Conservation (phyloP, 139 green algal species). For the Volvox africanus region DNA sequence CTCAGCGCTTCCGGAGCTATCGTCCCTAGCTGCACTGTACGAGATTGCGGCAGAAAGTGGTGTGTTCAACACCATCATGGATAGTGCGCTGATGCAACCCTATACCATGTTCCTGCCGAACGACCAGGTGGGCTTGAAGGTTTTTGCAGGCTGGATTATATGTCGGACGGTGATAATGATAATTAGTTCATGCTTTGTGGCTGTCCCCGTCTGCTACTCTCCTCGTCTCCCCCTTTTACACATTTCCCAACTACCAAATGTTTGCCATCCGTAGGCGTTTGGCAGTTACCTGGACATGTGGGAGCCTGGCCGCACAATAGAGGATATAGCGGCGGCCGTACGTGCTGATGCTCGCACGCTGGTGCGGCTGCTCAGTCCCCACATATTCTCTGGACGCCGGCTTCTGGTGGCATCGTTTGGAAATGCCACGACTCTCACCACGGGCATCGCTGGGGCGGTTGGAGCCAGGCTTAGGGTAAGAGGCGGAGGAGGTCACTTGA, state of each 20-base stretch:
- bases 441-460: neutral
- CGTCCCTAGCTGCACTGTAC: neutral
- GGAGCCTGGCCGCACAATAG: neutral
- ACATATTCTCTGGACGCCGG: neutral
- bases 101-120: conserved; percentile 24
- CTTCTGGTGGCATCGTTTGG: neutral
- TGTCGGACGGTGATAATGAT: too few relatives aligned
- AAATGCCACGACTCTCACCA: neutral
- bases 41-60: neutral
- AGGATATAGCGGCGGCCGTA: neutral
- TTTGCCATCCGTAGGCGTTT: neutral
- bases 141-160: too few relatives aligned
- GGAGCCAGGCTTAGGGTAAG: neutral
- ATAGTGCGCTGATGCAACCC: neutral
- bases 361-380: conserved; percentile 6
- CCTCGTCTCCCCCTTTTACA: neutral
- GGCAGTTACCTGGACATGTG: neutral
- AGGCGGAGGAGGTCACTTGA: neutral
- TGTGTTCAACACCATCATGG: neutral
- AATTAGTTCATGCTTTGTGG: neutral
- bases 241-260: too few relatives aligned
- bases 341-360: neutral
- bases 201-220: neutral
- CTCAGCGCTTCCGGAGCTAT: neutral
- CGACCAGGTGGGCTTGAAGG: neutral